These are phyloP conservation scores for Plasmodium gallinaceum DNA, from an alignment of 169 alveolate genomes.

Conservation along the genomic window DNA sequence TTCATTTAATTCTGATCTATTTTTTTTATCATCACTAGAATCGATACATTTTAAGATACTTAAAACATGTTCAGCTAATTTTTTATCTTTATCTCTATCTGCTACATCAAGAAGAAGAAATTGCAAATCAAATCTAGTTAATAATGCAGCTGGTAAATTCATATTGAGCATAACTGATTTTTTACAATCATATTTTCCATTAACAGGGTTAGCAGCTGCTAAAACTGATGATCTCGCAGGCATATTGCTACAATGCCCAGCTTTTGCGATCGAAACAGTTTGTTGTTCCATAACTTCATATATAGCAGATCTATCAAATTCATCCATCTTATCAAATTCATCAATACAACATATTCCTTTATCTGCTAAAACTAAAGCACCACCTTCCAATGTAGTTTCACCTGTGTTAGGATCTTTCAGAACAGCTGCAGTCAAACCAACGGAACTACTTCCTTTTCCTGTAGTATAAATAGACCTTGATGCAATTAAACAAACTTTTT, in stretches of 20 bases:
- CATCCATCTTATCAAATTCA: constrained; percentile 99
- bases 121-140: constrained; percentile 96
- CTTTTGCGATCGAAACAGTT: constrained; percentile 98
- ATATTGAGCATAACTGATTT: constrained; percentile 94
- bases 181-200: constrained; percentile 95
- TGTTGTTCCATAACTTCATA: constrained; percentile 99
- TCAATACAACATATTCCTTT: constrained; percentile 98
- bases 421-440: constrained; percentile 99
- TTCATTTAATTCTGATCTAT: constrained; percentile 27
- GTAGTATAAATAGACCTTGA: constrained; percentile 96
- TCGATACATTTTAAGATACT: constrained; percentile 90
- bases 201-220: constrained; percentile 99
- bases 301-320: constrained; percentile 96
- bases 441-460: constrained; percentile 97
- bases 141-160: constrained; percentile 97
- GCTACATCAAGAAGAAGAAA: constrained; percentile 90
- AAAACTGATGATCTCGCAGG: constrained; percentile 91
- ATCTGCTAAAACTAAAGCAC: constrained; percentile 98
- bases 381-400: constrained; percentile 96
- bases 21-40: constrained; percentile 78
- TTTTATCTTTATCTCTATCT: constrained; percentile 90
- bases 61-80: constrained; percentile 94
- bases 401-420: constrained; percentile 95
- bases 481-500: constrained; percentile 91
- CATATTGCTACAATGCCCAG: constrained; percentile 92